Percentiles rank a stretch among this genome's conserved stretches.
Evolutionary conservation across 257 asterid genomes (phyloP).

Genomic region (Apocynum venetum): DNA sequence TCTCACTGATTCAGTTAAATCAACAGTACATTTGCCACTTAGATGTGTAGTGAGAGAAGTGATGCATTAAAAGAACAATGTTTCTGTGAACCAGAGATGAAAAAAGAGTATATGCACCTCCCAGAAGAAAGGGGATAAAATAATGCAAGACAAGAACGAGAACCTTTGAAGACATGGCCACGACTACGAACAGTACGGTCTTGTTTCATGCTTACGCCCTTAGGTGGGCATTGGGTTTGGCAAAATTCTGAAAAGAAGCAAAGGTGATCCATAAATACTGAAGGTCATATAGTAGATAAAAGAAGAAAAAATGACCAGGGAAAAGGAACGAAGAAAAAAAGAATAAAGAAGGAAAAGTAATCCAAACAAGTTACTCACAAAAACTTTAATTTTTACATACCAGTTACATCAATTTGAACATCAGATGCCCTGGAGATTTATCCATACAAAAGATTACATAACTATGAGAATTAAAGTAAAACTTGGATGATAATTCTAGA

Average conservation of each 20-base stretch:
- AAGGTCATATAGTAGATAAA: neutral
- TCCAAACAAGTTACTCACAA: neutral
- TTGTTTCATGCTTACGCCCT: conserved; percentile 6
- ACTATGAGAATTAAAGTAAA: neutral
- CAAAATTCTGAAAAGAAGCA: conserved; percentile 7
- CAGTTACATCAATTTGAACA: conserved; percentile 16
- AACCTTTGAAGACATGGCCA: conserved; percentile 25
- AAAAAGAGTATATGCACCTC: neutral
- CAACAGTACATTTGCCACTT: neutral
- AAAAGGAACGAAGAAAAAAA: neutral
- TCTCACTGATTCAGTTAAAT: neutral
- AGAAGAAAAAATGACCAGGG: neutral
- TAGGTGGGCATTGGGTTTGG: conserved; percentile 6
- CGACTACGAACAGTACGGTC: conserved; percentile 5
- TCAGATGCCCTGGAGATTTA: conserved; percentile 12
- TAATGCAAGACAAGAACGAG: neutral
- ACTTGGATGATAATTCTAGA: neutral
- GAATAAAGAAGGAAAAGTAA: neutral
- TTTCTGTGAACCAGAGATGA: neutral
- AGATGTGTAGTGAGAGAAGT: neutral
- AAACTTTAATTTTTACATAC: conserved; percentile 10
- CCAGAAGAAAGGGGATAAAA: neutral
- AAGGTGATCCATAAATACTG: neutral
- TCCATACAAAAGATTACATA: neutral
- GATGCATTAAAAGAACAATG: neutral